Percentiles rank a stretch among this genome's conserved stretches.
Conservation (phyloP, 306 rosid species). For the Sophora flavescens region DNA sequence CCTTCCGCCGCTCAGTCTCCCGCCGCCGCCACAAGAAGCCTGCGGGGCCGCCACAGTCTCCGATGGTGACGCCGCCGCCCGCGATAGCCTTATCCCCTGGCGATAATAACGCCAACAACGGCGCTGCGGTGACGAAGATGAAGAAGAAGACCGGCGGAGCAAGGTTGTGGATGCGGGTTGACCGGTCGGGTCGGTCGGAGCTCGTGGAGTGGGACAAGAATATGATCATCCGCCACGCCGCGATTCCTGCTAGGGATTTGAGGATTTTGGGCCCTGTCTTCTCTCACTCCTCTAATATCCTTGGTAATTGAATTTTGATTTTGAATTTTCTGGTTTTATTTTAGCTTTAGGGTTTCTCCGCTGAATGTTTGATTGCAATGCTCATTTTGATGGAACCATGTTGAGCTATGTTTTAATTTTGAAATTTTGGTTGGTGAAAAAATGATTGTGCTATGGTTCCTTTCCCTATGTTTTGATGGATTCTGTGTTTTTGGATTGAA, state of each 20-base stretch:
- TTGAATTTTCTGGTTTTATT: not conserved
- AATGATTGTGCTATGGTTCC: not conserved
- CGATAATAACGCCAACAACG: constrained; percentile 13
- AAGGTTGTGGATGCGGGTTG: constrained; percentile 90
- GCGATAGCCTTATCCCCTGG: constrained; percentile 37
- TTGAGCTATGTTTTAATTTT: not conserved
- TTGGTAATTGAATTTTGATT: constrained; percentile 60
- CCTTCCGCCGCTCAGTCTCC: constrained; percentile 69
- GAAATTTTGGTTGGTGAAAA: not conserved
- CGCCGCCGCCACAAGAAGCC: constrained; percentile 73
- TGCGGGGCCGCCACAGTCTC: constrained; percentile 21
- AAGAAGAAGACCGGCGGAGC: constrained; percentile 93
- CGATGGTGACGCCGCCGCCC: constrained; percentile 29
- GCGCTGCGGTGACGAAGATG: constrained; percentile 51
- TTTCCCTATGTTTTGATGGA: not conserved
- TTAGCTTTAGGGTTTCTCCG: constrained; percentile 34
- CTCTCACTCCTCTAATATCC: constrained; percentile 93
- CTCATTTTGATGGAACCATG: not conserved
- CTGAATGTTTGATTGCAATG: not conserved
- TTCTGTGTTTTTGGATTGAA: not conserved
- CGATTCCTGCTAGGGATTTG: constrained; percentile 87
- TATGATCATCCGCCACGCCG: constrained; percentile 78
- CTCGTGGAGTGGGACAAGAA: constrained; percentile 85
- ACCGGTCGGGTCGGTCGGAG: constrained; percentile 79
- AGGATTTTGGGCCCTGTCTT: constrained; percentile 92